Base-by-base conservation (phyloP, 805 yeast species). In the Myxozyma nipponensis region DNA sequence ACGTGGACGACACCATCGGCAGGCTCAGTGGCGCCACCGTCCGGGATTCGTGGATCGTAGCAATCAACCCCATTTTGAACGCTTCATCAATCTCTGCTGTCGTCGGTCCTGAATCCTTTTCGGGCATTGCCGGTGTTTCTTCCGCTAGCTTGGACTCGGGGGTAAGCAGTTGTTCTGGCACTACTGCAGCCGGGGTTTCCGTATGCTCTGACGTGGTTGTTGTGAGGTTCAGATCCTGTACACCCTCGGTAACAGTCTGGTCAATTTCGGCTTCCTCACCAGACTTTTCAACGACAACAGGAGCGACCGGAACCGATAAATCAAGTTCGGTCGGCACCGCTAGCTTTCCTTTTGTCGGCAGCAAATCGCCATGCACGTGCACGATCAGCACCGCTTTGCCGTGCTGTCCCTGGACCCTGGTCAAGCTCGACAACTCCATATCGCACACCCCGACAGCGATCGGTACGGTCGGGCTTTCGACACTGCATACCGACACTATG, bases 371-470 rank as follows among this genome's bases (percentile, higher is more conserved):
- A 17, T 77, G 65, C 28, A 74, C 75, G 60, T 88, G 95, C n/a
- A 80, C 59, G 3, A 88, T 70, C 42, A 77, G 74, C 0, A 90
- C 95, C 0, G 93, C 96, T 26, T 84, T 79, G 10, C 98, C 98
- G 15, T 75, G 74, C 15, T 76, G 71, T 0, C 88, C 89, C 43
- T 46, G 71, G 62, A 37, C 69, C 17, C 56, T 30, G 15, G 52
- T 66, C 43, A 71, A 67, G 1, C 68, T 65, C 2, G 69, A 64
- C 57, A 86, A 56, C 59, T 83, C 75, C 58, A 76, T 50, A 36
- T 68, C 58, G 53, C 85, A 79, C 9, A 74, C 63, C 1, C 96
- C 96, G 24, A 90, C 77, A 0, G 95, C 96, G 62, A 78, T 73
- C 0, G 81, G 74, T 9, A 83, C 83, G 1, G 75, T 65, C 0